Percentiles rank a stretch among this genome's conserved stretches.
phyloP scores from a whole-genome alignment of 495 filamentous ascomycete species.

The Trichoderma reesei region DNA sequence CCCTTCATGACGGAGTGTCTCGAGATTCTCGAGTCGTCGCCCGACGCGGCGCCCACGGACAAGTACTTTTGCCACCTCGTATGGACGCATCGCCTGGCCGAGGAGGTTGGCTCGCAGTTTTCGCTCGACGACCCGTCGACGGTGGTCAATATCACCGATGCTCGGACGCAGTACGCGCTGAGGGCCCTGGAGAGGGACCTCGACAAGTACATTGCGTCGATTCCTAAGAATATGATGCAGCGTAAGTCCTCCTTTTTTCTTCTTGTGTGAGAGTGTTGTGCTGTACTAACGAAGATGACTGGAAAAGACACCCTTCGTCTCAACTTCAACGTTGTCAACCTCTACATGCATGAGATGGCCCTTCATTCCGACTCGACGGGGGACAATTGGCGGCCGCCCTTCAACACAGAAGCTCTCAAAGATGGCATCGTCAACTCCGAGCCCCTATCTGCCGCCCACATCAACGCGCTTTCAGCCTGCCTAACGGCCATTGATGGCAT shows the following conservation, averaged over 20 bases:
- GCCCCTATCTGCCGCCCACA: conserved; percentile 50
- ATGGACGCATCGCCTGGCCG: conserved; percentile 66
- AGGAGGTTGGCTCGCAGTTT: conserved; percentile 69
- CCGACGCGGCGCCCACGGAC: conserved; percentile 65
- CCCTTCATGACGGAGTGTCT: conserved; percentile 81
- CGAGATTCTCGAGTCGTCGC: conserved; percentile 58
- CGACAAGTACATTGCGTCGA: conserved; percentile 51
- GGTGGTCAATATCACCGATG: conserved; percentile 57
- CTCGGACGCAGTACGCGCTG: conserved; percentile 63
- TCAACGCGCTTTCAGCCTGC: conserved; percentile 62
- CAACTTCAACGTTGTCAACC: conserved; percentile 53
- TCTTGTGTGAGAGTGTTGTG: not conserved
- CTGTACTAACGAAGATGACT: conserved; percentile 9
- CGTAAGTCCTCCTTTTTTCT: conserved; percentile 26
- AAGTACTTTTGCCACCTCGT: conserved; percentile 64
- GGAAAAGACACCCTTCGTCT: conserved; percentile 44
- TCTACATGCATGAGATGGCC: conserved; percentile 84
- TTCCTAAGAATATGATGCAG: conserved; percentile 37
- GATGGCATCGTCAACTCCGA: conserved; percentile 28
- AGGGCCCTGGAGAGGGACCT: conserved; percentile 69
- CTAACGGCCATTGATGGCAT: conserved; percentile 63
- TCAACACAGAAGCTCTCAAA: conserved; percentile 33
- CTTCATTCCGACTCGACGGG: conserved; percentile 57
- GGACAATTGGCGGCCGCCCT: conserved; percentile 47
- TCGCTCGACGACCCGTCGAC: conserved; percentile 63